Percentiles rank a stretch among this genome's conserved stretches.
phyloP scores from a whole-genome alignment of 2,329 filamentous ascomycete species.

The Berkeleyomyces rouxiae region DNA sequence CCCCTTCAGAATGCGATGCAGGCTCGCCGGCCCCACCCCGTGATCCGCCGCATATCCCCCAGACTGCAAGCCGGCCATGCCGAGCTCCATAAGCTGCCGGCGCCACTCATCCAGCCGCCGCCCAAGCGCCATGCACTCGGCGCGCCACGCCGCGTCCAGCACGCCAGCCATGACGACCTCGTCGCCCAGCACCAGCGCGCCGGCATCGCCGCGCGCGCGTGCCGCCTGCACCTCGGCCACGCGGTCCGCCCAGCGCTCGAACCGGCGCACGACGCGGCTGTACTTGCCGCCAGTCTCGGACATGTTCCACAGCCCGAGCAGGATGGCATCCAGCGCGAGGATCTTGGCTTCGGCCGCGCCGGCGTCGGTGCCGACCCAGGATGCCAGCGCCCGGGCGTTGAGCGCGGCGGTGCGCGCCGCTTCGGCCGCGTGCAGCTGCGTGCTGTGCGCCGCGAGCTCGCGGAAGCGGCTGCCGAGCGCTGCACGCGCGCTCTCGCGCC shows the following conservation, averaged over 20 bases:
- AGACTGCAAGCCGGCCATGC: constrained; percentile 16
- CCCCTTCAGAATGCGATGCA: constrained; percentile 31
- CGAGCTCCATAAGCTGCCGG: constrained; percentile 31
- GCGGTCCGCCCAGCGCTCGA: constrained; percentile 41
- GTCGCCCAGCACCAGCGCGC: constrained; percentile 21
- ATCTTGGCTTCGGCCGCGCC: constrained; percentile 37
- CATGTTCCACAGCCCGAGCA: constrained; percentile 41
- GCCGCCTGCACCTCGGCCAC: constrained; percentile 31
- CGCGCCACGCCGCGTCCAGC: constrained; percentile 41
- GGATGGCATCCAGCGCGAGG: constrained; percentile 38
- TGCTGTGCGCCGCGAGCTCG: constrained; percentile 22
- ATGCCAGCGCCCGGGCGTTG: constrained; percentile 35
- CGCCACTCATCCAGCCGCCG: constrained; percentile 40
- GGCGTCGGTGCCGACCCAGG: constrained; percentile 27
- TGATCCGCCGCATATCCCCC: constrained; percentile 6
- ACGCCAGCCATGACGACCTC: constrained; percentile 35
- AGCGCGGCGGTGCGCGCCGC: constrained; percentile 29
- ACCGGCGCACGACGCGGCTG: constrained; percentile 34
- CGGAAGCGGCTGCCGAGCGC: constrained; percentile 32
- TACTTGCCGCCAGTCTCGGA: constrained; percentile 40
- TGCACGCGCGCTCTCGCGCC: constrained; percentile 38
- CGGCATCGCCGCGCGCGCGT: constrained; percentile 23
- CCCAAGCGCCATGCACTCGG: constrained; percentile 35
- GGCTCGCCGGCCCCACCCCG: constrained; percentile 20
- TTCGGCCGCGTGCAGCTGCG: constrained; percentile 24